Conservation (phyloP, 768 basidiomycete species). For the Podaxis carcinomalis region DNA sequence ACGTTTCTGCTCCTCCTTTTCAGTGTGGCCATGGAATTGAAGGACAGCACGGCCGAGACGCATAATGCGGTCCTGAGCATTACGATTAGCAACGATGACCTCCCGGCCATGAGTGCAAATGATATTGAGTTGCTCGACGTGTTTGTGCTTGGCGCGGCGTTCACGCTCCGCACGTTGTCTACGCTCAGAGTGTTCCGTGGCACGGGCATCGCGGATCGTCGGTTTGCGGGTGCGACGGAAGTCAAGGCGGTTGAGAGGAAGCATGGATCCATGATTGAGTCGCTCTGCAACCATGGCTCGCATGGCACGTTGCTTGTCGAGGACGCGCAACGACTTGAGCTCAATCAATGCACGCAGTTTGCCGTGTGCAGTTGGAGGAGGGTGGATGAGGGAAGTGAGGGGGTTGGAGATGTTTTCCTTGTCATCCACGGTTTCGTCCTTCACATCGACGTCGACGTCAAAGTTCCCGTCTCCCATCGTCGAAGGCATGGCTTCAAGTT, state of each 20-base stretch:
- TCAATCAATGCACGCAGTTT: conserved; percentile 91
- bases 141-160: conserved; percentile 91
- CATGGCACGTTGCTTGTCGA: conserved; percentile 88
- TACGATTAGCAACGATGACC: conserved; percentile 61
- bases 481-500: conserved; percentile 76
- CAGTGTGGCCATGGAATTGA: conserved; percentile 82
- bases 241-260: conserved; percentile 88
- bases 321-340: conserved; percentile 81
- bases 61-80: conserved; percentile 59
- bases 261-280: conserved; percentile 80
- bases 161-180: conserved; percentile 92
- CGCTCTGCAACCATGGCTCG: conserved; percentile 84
- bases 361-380: conserved; percentile 64
- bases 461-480: conserved; percentile 77
- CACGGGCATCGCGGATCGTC: conserved; percentile 81
- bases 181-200: conserved; percentile 85
- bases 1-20: conserved; percentile 97
- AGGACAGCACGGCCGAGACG: conserved; percentile 79
- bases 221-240: conserved; percentile 87
- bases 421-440: conserved; percentile 34
- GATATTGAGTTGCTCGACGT: conserved; percentile 86
- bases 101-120: conserved; percentile 84
- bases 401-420: conserved; percentile 35
- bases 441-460: conserved; percentile 38
- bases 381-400: conserved; percentile 41